Conservation (phyloP, 306 rosid genomes). For the Castanopsis chinensis region DNA sequence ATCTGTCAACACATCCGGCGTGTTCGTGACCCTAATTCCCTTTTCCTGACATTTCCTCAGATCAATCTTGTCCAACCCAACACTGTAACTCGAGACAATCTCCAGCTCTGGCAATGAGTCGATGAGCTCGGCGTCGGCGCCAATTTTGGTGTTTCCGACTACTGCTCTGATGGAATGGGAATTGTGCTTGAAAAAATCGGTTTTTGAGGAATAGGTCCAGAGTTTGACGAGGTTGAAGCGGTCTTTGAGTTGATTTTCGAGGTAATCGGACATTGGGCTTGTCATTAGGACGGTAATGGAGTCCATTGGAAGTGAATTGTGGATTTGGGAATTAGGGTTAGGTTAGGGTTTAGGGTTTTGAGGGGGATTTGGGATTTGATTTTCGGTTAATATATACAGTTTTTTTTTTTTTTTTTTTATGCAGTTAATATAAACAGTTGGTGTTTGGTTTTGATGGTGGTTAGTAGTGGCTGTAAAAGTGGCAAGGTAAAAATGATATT, state of each 20-base stretch:
- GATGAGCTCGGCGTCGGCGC: constrained; percentile 49
- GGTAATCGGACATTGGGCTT: constrained; percentile 38
- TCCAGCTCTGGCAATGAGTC: constrained; percentile 51
- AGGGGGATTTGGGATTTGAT: no score
- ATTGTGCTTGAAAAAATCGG: constrained; percentile 21
- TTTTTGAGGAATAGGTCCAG: constrained; percentile 38
- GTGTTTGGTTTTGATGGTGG: no score
- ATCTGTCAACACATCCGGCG: constrained; percentile 69
- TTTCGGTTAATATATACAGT: no score
- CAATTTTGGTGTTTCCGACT: constrained; percentile 34
- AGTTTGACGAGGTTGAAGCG: constrained; percentile 60
- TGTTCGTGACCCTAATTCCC: constrained; percentile 59
- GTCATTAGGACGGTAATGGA: constrained; percentile 50
- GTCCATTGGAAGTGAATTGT: constrained; percentile 23
- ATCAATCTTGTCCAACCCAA: constrained; percentile 66
- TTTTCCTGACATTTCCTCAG: constrained; percentile 38
- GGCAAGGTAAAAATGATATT: no score
- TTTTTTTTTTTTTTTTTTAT: no score
- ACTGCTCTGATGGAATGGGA: constrained; percentile 42
- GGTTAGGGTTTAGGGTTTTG: background rate
- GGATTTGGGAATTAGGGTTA: background rate
- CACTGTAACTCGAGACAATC: constrained; percentile 60
- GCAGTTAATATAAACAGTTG: no score
- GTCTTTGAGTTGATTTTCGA: constrained; percentile 36
- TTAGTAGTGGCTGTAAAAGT: no score